These are phyloP conservation scores for Cucurbita moschata DNA, from an alignment of 306 rosid species.

Conservation along the genomic window DNA sequence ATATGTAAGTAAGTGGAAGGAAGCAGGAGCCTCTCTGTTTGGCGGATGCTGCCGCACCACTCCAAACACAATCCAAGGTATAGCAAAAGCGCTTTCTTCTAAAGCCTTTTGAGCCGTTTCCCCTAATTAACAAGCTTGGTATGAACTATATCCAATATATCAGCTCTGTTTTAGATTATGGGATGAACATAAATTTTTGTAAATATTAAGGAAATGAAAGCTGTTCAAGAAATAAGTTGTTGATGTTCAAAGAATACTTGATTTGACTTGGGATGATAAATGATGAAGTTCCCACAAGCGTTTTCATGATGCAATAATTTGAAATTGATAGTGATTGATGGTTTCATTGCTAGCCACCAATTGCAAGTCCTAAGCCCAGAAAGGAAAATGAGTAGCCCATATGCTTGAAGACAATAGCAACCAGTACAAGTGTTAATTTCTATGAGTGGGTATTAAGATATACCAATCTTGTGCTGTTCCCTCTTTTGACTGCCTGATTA, in stretches of 20 bases:
- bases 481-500: not conserved
- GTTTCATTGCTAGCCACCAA: not conserved
- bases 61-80: constrained; percentile 67
- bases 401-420: not conserved
- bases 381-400: not conserved
- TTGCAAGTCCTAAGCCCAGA: not conserved
- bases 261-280: not conserved
- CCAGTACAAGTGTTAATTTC: not conserved
- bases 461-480: not conserved
- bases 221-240: not conserved
- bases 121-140: constrained; percentile 1
- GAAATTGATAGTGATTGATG: constrained; percentile 1
- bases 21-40: constrained; percentile 68
- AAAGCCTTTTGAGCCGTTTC: not conserved
- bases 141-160: not conserved
- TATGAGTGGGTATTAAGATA: not conserved
- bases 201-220: not conserved
- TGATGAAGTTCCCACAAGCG: not conserved
- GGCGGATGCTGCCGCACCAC: constrained; percentile 97
- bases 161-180: not conserved
- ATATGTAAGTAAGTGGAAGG: constrained; percentile 55
- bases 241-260: not conserved
- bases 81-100: constrained; percentile 25
- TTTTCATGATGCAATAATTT: not conserved
- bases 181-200: not conserved